These are phyloP conservation scores for Coleophoma cylindrospora DNA, from an alignment of 2,329 filamentous ascomycete species.

Conservation along the genomic window DNA sequence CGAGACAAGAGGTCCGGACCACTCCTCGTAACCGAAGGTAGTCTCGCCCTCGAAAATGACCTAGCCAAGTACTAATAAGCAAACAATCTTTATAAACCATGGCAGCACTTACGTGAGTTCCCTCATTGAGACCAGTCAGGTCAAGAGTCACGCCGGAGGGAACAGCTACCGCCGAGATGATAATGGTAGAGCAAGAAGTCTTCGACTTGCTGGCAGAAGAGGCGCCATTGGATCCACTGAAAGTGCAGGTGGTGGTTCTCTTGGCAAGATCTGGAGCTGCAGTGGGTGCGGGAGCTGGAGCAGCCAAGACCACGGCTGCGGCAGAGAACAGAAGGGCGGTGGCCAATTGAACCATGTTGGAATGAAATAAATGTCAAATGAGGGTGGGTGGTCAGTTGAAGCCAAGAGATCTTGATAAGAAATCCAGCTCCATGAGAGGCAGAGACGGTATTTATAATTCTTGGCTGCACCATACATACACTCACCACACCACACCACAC, in stretches of 20 bases:
- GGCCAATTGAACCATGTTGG: neutral
- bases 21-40: slow-evolving; percentile 62
- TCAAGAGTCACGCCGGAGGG: slow-evolving; percentile 55
- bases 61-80: slow-evolving; percentile 15
- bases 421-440: no score
- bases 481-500: no score
- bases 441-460: no score
- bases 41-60: slow-evolving; percentile 60
- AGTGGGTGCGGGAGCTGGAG: slow-evolving; percentile 7
- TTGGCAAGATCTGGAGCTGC: slow-evolving; percentile 10
- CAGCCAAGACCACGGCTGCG: neutral
- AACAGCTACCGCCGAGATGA: slow-evolving; percentile 46
- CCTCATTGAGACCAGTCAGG: slow-evolving; percentile 42
- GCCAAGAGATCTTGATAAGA: no score
- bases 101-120: slow-evolving; percentile 26
- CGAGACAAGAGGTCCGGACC: slow-evolving; percentile 57
- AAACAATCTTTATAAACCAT: neutral
- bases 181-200: slow-evolving; percentile 46
- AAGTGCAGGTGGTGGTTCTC: slow-evolving; percentile 41
- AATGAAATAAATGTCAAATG: neutral
- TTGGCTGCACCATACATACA: no score
- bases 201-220: slow-evolving; percentile 42
- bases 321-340: neutral
- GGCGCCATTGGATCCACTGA: slow-evolving; percentile 37
- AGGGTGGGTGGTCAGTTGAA: no score